Evolutionary conservation across 805 yeast species (phyloP).

Genomic region (Ogataea sp.): DNA sequence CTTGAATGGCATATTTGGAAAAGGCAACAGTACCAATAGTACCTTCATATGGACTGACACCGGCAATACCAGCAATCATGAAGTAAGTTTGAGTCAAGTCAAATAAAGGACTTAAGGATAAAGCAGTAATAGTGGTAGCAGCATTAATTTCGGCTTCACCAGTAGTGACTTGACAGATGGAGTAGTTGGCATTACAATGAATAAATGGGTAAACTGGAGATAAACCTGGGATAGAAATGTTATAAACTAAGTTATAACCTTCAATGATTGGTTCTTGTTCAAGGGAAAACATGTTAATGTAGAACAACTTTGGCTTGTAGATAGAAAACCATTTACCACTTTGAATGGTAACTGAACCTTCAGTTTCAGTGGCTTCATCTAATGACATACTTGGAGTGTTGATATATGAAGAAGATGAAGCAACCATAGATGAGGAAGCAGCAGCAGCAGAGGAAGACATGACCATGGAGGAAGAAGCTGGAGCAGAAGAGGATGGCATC

Average conservation of each 20-base stretch:
- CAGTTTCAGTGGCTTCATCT: not conserved
- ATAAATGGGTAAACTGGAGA: conserved; percentile 51
- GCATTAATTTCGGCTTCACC: conserved; percentile 69
- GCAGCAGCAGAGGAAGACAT: not conserved
- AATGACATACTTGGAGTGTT: not conserved
- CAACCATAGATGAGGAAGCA: not conserved
- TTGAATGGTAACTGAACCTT: not conserved
- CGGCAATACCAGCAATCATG: conserved; percentile 59
- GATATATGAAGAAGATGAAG: conserved; percentile 7
- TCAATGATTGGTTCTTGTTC: conserved; percentile 49
- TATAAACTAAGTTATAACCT: conserved; percentile 38
- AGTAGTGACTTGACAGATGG: conserved; percentile 54
- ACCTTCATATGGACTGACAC: conserved; percentile 48
- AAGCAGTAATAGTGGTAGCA: conserved; percentile 48
- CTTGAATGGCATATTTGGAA: conserved; percentile 54
- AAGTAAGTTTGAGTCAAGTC: conserved; percentile 55
- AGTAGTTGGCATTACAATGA: conserved; percentile 44
- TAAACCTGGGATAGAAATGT: conserved; percentile 57
- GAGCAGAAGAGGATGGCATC: not conserved
- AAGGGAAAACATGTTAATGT: conserved; percentile 46
- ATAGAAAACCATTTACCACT: conserved; percentile 12
- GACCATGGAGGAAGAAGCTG: conserved; percentile 4
- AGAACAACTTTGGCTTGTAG: conserved; percentile 45
- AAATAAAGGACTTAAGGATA: conserved; percentile 44
- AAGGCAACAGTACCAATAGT: conserved; percentile 55